These are phyloP conservation scores for Adiantum capillusveneris DNA, from an alignment of 75 land plant genomes.

Conservation along the genomic window DNA sequence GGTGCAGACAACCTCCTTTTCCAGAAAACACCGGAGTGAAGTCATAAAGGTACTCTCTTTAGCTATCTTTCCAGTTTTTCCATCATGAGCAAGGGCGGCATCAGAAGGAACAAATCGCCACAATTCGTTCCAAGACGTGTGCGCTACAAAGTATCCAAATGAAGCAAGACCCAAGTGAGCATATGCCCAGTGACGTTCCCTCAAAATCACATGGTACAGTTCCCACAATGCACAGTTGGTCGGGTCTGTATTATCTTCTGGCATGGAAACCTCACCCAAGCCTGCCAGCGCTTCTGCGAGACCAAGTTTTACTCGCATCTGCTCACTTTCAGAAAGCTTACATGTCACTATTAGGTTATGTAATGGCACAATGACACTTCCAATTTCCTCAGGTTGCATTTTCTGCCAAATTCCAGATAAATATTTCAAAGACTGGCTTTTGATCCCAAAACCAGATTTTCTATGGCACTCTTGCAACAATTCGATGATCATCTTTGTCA, in stretches of 20 bases:
- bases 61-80: slow-evolving; percentile 32
- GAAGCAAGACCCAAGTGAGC: slow-evolving; percentile 64
- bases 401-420: slow-evolving; percentile 14
- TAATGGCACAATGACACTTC: slow-evolving; percentile 45
- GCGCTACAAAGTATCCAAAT: slow-evolving; percentile 82
- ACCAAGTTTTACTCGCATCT: slow-evolving; percentile 44
- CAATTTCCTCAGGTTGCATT: slow-evolving; percentile 29
- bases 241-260: slow-evolving; percentile 41
- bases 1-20: slow-evolving; percentile 46
- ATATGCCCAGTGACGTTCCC: slow-evolving; percentile 86
- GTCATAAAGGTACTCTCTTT: slow-evolving; percentile 61
- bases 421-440: slow-evolving; percentile 7
- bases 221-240: slow-evolving; percentile 51
- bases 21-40: slow-evolving; percentile 61
- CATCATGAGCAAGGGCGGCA: slow-evolving; percentile 90
- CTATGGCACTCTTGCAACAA: slow-evolving; percentile 7
- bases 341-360: slow-evolving; percentile 25
- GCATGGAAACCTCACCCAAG: slow-evolving; percentile 47
- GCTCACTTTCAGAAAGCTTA: slow-evolving; percentile 14
- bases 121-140: slow-evolving; percentile 64
- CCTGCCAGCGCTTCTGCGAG: slow-evolving; percentile 63
- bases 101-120: slow-evolving; percentile 91
- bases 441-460: not conserved
- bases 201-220: slow-evolving; percentile 59
- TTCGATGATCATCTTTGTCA: not conserved